Evolutionary conservation across 192 early-diverging fungal species (phyloP).

Genomic region (Coemansia aciculifera): DNA sequence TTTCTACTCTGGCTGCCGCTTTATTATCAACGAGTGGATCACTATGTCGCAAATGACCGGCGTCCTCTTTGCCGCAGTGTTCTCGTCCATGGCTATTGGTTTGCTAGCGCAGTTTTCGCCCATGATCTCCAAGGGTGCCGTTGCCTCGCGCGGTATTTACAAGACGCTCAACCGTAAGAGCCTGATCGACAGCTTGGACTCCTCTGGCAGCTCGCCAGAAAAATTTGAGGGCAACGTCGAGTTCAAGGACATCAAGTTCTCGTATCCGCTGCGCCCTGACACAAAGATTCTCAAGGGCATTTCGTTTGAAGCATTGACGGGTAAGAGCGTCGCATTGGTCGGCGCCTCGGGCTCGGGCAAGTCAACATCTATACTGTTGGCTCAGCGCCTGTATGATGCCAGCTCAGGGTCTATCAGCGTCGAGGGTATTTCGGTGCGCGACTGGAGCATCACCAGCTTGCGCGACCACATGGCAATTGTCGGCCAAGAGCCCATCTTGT

Average conservation of each 20-base stretch:
- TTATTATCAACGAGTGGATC: slow-evolving; percentile 57
- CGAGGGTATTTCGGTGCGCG: slow-evolving; percentile 49
- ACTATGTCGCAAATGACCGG: slow-evolving; percentile 31
- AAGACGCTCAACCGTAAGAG: slow-evolving; percentile 54
- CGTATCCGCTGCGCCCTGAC: slow-evolving; percentile 43
- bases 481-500: slow-evolving; percentile 63
- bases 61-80: slow-evolving; percentile 59
- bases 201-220: slow-evolving; percentile 19
- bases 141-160: slow-evolving; percentile 58
- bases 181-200: slow-evolving; percentile 50
- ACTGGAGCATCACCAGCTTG: slow-evolving; percentile 47
- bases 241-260: slow-evolving; percentile 34
- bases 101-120: slow-evolving; percentile 55
- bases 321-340: slow-evolving; percentile 75
- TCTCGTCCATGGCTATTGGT: slow-evolving; percentile 60
- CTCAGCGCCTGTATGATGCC: slow-evolving; percentile 62
- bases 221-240: slow-evolving; percentile 34
- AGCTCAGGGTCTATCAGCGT: slow-evolving; percentile 44
- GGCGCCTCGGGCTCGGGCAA: slow-evolving; percentile 74
- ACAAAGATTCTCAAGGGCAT: slow-evolving; percentile 44
- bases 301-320: slow-evolving; percentile 58
- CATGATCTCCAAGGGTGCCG: slow-evolving; percentile 62
- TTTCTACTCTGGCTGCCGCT: slow-evolving; percentile 60
- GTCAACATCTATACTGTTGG: slow-evolving; percentile 63
- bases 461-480: slow-evolving; percentile 59